These are phyloP conservation scores for Jamesozyma lodderae DNA, from an alignment of 805 yeast species.

Conservation along the genomic window DNA sequence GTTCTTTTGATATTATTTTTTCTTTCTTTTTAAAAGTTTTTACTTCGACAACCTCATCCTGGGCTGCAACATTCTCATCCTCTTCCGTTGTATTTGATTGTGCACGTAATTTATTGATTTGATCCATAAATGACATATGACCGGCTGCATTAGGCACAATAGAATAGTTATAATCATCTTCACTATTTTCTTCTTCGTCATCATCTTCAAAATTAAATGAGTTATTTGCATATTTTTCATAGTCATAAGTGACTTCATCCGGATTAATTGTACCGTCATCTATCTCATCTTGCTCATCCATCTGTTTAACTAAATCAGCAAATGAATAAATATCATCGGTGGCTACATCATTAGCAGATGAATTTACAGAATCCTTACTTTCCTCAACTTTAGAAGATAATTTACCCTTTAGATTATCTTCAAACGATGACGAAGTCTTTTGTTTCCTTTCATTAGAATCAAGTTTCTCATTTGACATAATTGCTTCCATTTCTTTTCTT, in stretches of 20 bases:
- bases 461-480: slow-evolving; percentile 3
- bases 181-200: slow-evolving; percentile 14
- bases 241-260: slow-evolving; percentile 18
- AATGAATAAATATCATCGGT: slow-evolving; percentile 26
- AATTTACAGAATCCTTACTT: background rate
- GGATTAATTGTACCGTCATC: slow-evolving; percentile 20
- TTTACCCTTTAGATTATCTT: slow-evolving; percentile 12
- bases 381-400: background rate
- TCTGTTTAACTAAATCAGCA: slow-evolving; percentile 26
- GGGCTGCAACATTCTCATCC: background rate
- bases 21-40: background rate
- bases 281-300: slow-evolving; percentile 25
- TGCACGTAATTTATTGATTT: slow-evolving; percentile 18
- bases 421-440: slow-evolving; percentile 4
- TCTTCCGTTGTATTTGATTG: background rate
- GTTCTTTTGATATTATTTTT: background rate
- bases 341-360: slow-evolving; percentile 13
- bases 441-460: slow-evolving; percentile 10
- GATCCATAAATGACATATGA: slow-evolving; percentile 21
- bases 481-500: slow-evolving; percentile 9
- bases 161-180: slow-evolving; percentile 10
- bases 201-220: slow-evolving; percentile 13
- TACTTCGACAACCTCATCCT: background rate
- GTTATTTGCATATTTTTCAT: slow-evolving; percentile 12
- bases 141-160: slow-evolving; percentile 21